A percentile compares a stretch with the other conserved stretches of the same genome.
Evolutionary conservation across 176 grass and related monocot genomes (phyloP).

Genomic region (Zizania latifolia): DNA sequence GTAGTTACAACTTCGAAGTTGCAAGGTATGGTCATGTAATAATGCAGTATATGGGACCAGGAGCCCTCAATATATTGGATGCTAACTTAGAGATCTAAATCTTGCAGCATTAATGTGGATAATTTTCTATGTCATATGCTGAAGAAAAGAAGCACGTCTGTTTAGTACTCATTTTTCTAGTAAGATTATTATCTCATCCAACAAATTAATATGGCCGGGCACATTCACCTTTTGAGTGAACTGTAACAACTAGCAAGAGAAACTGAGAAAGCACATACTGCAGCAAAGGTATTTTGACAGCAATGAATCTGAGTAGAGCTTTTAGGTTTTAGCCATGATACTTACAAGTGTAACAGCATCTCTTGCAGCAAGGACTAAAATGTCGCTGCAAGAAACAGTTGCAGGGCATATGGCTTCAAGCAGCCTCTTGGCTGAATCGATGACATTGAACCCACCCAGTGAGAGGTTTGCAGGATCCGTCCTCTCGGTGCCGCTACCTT

Average conservation of each 20-base stretch:
- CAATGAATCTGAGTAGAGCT: background rate
- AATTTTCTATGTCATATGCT: slow-evolving; percentile 3
- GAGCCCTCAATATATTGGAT: slow-evolving; percentile 13
- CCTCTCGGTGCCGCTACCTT: slow-evolving; percentile 75
- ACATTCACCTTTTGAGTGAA: background rate
- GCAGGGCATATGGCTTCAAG: slow-evolving; percentile 71
- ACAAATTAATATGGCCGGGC: background rate
- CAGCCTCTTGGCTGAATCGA: slow-evolving; percentile 69
- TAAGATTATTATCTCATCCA: background rate
- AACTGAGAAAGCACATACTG: background rate
- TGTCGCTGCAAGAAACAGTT: slow-evolving; percentile 87
- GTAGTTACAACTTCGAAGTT: slow-evolving; percentile 1
- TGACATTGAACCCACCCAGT: slow-evolving; percentile 76
- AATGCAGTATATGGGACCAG: slow-evolving; percentile 22
- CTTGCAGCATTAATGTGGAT: slow-evolving; percentile 10
- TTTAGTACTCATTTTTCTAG: background rate
- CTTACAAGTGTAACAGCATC: slow-evolving; percentile 84
- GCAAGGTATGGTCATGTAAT: background rate
- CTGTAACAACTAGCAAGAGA: background rate
- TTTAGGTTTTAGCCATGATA: background rate
- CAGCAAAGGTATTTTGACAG: background rate
- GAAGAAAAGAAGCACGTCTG: background rate
- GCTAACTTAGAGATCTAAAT: slow-evolving; percentile 26
- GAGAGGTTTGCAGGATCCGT: slow-evolving; percentile 80
- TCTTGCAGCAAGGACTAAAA: slow-evolving; percentile 76